Base-by-base conservation (phyloP, 2,329 filamentous ascomycete genomes). In the Karstenula rhodostoma region DNA sequence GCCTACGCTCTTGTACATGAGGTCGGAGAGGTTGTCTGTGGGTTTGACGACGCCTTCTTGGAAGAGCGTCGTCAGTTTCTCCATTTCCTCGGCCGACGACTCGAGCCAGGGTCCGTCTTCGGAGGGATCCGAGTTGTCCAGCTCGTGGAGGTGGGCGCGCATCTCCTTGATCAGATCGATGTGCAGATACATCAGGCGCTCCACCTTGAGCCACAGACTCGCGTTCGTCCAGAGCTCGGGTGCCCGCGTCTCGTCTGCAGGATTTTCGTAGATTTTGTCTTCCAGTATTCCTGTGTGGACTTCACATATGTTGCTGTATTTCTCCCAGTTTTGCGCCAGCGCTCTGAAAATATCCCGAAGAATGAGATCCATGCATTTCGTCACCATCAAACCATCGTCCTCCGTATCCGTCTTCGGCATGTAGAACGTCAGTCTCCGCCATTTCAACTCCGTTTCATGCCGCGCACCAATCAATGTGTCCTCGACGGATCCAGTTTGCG, bases 141-240 rank as follows among this genome's bases (percentile, higher is more conserved):
- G 69, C 27, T 82, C 81, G 25, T 74, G 73, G 44, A 84, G 70
- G 57, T 82, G 74, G 29, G 62, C 69, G 25, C 77, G 74, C 76
- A 82, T 79, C 55, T 85, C 82, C 32, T 79, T 79, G 33, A 82
- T 73, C 4, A 83, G 72, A 59, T 84, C 82, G 23, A 77, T 70
- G 61, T 85, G 84, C 13, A 83, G 77, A 67, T 80, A 83, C 67
- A 85, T 78, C 44, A 85, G 69, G 43, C 84, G 83, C 63, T 85
- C 82, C 10, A 83, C 78, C 59, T 83, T 84, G n/a, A 84, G 73
- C 83, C 84, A 85, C 10, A 79, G 65, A 17, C 77, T 80, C 25
- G 81, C 81, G 64, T 85, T 84, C 13, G 74, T 77, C 82, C 83
- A 86, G 8, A 85, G 72, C 60, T 85, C 83, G 1, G 82, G 82